Base-by-base conservation (phyloP, 495 filamentous ascomycete species). In the Apiosordaria backusii region DNA sequence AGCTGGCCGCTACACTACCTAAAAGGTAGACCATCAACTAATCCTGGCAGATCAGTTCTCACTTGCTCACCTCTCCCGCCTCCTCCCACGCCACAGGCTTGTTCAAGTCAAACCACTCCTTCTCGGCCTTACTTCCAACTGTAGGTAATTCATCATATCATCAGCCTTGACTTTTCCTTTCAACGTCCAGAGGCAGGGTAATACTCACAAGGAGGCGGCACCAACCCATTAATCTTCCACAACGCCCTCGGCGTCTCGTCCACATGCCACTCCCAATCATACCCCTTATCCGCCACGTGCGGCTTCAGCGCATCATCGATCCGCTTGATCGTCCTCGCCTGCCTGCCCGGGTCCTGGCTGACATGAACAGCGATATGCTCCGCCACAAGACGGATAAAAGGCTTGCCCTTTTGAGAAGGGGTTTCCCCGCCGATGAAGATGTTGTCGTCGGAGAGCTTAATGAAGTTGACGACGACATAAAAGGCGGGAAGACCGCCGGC, bases 201-300 rank as follows among this genome's bases (percentile, higher is more conserved):
- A n/a, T 23, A 27, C 57, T 60, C 16, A 60, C 57, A 60, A 60
- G 57, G 57, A 4, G 57, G 57, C 22, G 57, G 57, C 9, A 15
- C 57, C 0, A 60, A 15, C 18, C 57, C 57, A 4, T 13, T n/a
- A 27, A 60, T 60, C 57, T 26, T 26, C 57, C 57, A 60, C 57
- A 60, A 5, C 18, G 16, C 26, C 26, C 23, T 60, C 4, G 57
- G 57, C 22, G 57, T 60, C 57, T 80, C 76, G 25, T 72, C 71
- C 53, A 79, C 65, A 61, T 71, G 69, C 26, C 71, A 76, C 70
- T 80, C 78, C 76, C 76, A 79, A 57, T 77, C 76, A 40, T 75
- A 79, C 0, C 78, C 78, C 67, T 72, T 74, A 19, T 77, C 74
- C 13, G 67, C 64, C 19, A 80, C 65, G 54, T 73, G 70, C 54